Evolutionary conservation across 257 asterid genomes (phyloP).

Genomic region (Nicotiana attenuata): DNA sequence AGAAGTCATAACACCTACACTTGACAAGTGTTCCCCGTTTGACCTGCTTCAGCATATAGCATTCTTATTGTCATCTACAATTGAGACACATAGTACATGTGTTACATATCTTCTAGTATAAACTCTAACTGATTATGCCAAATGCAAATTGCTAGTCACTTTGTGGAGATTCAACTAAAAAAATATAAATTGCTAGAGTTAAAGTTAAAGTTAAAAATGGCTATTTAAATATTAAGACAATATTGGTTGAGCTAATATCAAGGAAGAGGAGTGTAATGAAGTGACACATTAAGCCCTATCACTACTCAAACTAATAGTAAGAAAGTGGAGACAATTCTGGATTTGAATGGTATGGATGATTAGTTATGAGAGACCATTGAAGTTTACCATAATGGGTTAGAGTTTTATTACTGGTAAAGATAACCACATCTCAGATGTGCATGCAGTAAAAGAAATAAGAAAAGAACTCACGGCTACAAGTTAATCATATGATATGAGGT

Average conservation of each 20-base stretch:
- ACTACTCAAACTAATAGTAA: neutral
- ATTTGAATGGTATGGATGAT: neutral
- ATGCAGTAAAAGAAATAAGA: neutral
- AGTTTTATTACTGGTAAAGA: neutral
- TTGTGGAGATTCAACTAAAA: neutral
- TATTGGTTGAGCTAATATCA: neutral
- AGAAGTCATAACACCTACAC: neutral
- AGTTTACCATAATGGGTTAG: neutral
- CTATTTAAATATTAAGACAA: neutral
- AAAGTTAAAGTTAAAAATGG: neutral
- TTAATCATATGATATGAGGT: slow-evolving; percentile 6
- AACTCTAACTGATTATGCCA: neutral
- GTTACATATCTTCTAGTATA: neutral
- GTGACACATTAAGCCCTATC: neutral
- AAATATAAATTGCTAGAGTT: neutral
- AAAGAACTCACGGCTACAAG: neutral
- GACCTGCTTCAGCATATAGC: neutral
- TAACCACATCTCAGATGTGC: neutral
- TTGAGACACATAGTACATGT: neutral
- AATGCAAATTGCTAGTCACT: slow-evolving; percentile 5
- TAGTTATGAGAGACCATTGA: neutral
- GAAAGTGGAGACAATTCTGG: neutral
- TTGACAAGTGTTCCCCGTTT: neutral
- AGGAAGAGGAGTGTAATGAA: neutral
- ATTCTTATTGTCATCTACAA: neutral